Evolutionary conservation across 1,284 basidiomycete species (phyloP).

Genomic region (Heterobasidion parviporum): DNA sequence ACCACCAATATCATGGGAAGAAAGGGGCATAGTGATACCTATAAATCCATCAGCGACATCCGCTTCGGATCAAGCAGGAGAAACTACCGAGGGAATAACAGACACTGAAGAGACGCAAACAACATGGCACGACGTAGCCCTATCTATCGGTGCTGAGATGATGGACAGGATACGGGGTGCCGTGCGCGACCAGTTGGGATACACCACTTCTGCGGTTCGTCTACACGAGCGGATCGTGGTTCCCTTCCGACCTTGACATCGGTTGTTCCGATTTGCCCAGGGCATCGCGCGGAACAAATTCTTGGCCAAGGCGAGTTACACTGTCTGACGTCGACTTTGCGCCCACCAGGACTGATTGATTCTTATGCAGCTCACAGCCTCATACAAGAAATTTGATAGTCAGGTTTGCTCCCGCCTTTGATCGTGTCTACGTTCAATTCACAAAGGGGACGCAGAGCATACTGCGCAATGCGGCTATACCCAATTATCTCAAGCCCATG

Average conservation of each 20-base stretch:
- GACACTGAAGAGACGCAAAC: slow-evolving; percentile 26
- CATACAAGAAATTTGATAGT: slow-evolving; percentile 83
- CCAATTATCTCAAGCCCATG: slow-evolving; percentile 74
- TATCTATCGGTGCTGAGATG: slow-evolving; percentile 84
- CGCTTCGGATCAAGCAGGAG: slow-evolving; percentile 9
- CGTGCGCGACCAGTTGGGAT: slow-evolving; percentile 71
- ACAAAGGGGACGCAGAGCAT: slow-evolving; percentile 49
- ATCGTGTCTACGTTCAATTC: background rate
- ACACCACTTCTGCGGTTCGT: slow-evolving; percentile 85
- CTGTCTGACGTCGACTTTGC: background rate
- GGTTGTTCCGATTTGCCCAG: slow-evolving; percentile 23
- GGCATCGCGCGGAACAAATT: slow-evolving; percentile 94
- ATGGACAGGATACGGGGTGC: slow-evolving; percentile 73
- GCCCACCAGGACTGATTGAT: background rate
- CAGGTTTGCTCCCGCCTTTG: slow-evolving; percentile 43
- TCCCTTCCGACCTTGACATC: background rate
- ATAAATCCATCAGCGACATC: slow-evolving; percentile 29
- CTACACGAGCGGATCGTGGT: background rate
- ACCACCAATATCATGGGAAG: slow-evolving; percentile 60
- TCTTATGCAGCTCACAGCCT: slow-evolving; percentile 66
- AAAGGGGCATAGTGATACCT: slow-evolving; percentile 66
- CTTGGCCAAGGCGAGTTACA: slow-evolving; percentile 69
- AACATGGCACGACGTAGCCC: slow-evolving; percentile 87
- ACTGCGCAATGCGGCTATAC: slow-evolving; percentile 74
- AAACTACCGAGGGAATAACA: slow-evolving; percentile 5